Conservation (phyloP, 1,284 basidiomycete species). For the Ganoderma lucidum region DNA sequence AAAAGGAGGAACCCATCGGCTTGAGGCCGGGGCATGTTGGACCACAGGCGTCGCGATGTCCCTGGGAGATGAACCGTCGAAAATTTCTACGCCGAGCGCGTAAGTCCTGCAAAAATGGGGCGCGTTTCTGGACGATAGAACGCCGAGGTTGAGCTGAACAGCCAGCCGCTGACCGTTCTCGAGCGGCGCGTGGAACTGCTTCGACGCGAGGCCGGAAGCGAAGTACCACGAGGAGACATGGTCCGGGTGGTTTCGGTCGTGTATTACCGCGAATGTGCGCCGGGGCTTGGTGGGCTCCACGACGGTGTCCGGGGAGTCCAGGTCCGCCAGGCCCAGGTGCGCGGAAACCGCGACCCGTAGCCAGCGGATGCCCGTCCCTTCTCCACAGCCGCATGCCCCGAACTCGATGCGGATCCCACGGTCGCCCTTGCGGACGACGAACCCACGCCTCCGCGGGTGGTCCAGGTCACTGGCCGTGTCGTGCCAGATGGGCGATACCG, state of each 20-base stretch:
- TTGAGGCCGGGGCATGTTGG: neutral
- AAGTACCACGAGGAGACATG: constrained; percentile 27
- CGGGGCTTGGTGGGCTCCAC: neutral
- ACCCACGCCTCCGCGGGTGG: constrained; percentile 1
- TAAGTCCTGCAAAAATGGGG: constrained; percentile 1
- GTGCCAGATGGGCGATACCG: constrained; percentile 5
- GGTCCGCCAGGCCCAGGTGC: no score
- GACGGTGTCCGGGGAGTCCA: neutral
- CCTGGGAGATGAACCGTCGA: neutral
- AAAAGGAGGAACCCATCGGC: constrained; percentile 10
- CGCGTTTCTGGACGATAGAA: neutral
- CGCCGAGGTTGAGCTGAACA: constrained; percentile 17
- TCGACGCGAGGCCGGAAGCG: constrained; percentile 19
- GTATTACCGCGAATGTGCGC: neutral
- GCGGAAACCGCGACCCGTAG: constrained; percentile 11
- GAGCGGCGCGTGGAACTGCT: constrained; percentile 10
- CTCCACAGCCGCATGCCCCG: constrained; percentile 8
- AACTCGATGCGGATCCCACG: constrained; percentile 7
- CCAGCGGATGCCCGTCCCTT: constrained; percentile 5
- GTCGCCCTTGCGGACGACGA: constrained; percentile 4
- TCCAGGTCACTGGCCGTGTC: neutral
- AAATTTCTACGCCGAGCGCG: constrained; percentile 14
- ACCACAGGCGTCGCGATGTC: neutral
- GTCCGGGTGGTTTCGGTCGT: constrained; percentile 14
- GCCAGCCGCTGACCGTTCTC: neutral